A percentile compares a stretch with the other conserved stretches of the same genome.
phyloP scores from a whole-genome alignment of 176 grass and related monocot genomes.

The Rhynchospora tenuis region DNA sequence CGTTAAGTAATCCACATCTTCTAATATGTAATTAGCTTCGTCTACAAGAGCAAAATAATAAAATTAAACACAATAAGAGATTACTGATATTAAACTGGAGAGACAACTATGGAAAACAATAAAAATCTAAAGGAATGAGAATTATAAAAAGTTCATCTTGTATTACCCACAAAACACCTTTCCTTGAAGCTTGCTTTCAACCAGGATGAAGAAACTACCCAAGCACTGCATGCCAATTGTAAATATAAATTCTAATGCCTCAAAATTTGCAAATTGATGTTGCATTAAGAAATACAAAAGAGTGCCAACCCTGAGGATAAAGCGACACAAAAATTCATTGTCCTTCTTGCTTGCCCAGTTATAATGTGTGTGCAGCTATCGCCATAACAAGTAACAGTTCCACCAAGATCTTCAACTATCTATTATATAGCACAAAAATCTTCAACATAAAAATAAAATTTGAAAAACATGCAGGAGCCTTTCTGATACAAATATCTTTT shows the following conservation, averaged over 20 bases:
- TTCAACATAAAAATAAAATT: neutral
- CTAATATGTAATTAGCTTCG: constrained; percentile 60
- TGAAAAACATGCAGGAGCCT: neutral
- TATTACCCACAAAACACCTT: constrained; percentile 69
- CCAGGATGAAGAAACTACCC: constrained; percentile 84
- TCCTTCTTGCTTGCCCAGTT: constrained; percentile 72
- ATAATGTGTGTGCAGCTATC: constrained; percentile 65
- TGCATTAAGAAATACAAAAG: constrained; percentile 17
- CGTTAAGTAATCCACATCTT: constrained; percentile 65
- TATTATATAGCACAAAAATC: constrained; percentile 15
- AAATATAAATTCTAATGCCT: neutral
- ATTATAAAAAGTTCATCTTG: neutral
- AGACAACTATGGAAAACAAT: neutral
- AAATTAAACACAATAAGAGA: constrained; percentile 11
- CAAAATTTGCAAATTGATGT: neutral
- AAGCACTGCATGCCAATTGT: constrained; percentile 47
- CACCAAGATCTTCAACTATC: constrained; percentile 64
- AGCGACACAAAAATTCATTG: constrained; percentile 77
- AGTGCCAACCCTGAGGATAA: constrained; percentile 73
- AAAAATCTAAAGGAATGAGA: neutral
- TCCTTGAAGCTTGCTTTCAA: constrained; percentile 75
- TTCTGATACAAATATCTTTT: neutral
- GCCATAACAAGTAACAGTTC: constrained; percentile 57
- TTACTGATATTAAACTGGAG: neutral
- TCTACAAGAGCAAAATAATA: constrained; percentile 36